Evolutionary conservation across 192 early-diverging fungal genomes (phyloP).

Genomic region (Coemansia sp.): DNA sequence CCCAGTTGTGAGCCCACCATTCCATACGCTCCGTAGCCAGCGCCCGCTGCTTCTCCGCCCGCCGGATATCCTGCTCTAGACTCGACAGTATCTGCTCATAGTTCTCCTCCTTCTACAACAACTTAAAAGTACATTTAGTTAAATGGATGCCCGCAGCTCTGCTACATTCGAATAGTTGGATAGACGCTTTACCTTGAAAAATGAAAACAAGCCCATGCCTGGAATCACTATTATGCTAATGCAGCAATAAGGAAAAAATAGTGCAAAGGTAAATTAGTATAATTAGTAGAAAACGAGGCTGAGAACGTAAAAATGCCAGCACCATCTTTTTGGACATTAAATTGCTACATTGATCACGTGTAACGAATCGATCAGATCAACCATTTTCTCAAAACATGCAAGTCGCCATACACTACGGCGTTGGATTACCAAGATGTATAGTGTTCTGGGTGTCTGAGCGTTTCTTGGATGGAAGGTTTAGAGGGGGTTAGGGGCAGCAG

Average conservation of each 20-base stretch:
- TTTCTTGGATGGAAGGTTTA: too few species aligned
- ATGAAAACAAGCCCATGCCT: constrained; percentile 34
- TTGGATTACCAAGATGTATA: too few species aligned
- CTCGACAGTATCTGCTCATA: constrained; percentile 63
- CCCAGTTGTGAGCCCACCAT: constrained; percentile 39
- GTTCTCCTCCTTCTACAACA: constrained; percentile 51
- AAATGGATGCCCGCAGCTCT: too few species aligned
- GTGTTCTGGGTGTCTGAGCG: too few species aligned
- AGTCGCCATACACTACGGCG: background rate
- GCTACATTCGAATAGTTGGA: background rate
- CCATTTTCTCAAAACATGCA: background rate
- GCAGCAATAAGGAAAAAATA: constrained; percentile 10
- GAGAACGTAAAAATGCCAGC: too few species aligned
- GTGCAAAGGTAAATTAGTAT: background rate
- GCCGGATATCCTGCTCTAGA: constrained; percentile 60
- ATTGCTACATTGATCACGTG: too few species aligned
- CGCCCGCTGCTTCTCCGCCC: constrained; percentile 43
- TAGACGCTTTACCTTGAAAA: constrained; percentile 27
- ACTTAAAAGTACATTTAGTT: background rate
- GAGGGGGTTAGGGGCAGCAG: too few species aligned
- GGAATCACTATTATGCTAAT: background rate
- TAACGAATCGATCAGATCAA: too few species aligned
- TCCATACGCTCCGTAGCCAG: constrained; percentile 24
- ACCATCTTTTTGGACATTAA: too few species aligned
- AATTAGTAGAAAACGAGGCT: background rate